These are phyloP conservation scores for Daldinia grandis DNA, from an alignment of 495 filamentous ascomycete species.

Conservation along the genomic window DNA sequence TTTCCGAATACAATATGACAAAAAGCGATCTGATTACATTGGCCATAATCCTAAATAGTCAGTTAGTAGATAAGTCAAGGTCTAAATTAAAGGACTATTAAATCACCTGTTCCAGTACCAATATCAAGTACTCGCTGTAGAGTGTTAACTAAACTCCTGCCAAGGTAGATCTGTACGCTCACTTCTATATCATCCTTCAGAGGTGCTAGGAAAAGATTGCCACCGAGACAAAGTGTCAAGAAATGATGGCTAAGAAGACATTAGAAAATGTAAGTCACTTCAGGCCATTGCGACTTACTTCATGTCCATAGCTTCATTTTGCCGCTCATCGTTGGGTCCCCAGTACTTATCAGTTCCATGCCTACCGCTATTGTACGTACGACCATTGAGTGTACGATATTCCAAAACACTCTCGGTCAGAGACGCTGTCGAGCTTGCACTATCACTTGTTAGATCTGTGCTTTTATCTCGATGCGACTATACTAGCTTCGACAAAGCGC, in stretches of 20 bases:
- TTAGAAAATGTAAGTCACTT: background rate
- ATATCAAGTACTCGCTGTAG: conserved; percentile 71
- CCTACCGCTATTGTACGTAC: conserved; percentile 51
- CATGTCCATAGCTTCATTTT: conserved; percentile 53
- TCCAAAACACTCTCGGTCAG: conserved; percentile 55
- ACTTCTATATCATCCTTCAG: conserved; percentile 53
- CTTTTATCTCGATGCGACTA: background rate
- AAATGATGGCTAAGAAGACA: conserved; percentile 45
- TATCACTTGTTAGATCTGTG: conserved; percentile 20
- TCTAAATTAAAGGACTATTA: background rate
- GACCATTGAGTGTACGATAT: conserved; percentile 54
- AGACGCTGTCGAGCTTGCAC: conserved; percentile 54
- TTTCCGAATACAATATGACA: background rate
- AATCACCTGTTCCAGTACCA: conserved; percentile 67
- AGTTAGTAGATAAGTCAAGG: background rate
- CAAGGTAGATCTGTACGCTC: background rate
- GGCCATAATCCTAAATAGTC: conserved; percentile 33
- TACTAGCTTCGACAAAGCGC: background rate
- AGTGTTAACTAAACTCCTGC: background rate
- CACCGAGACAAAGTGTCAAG: conserved; percentile 57
- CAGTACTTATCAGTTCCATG: conserved; percentile 36
- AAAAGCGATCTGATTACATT: conserved; percentile 21
- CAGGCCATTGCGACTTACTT: conserved; percentile 34
- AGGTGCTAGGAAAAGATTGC: conserved; percentile 68
- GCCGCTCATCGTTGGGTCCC: conserved; percentile 52